Evolutionary conservation across 2,329 filamentous ascomycete species (phyloP), one percentile per base, ranked within the genome.

Genomic region (Dothideomycetes sp.): DNA sequence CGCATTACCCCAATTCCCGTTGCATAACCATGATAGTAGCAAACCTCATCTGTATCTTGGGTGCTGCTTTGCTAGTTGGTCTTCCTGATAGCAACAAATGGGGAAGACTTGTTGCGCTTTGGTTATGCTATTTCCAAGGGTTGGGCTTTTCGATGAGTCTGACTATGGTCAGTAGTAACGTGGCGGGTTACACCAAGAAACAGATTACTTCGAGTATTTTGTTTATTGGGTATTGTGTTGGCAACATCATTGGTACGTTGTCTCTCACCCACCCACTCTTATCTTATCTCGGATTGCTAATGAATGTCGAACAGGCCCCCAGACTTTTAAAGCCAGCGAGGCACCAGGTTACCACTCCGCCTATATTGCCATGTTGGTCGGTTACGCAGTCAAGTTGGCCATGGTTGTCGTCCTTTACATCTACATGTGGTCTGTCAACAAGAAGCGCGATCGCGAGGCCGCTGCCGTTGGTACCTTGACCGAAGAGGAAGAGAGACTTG

Each of bases 21-120:
- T 75, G 70, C 47, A 56, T 65, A 3, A 73, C 70, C 22, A 77
- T 77, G 72, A 70, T 73, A 4, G 53, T 68, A 5, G 73, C 73
- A 3, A 76, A 76, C 52, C 51, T 52, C 0, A 68, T 75, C 18
- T 76, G 73, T 48, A 75, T 77, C 48, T 42, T 71, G 8, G 73
- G 72, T 9, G 60, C 71, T 0, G 67, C 59, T 0, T 50, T 76
- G 12, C 63, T 78, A 2, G 70, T 76, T 4, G 70, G 64, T 1
- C 55, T 76, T 4, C 69, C 71, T 0, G 51, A 58, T 15, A 49
- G 50, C 27, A 71, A 73, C 48, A 73, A 73, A 59, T 76, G 73
- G 73, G 73, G 71, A 10, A 61, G 71, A 3, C 58, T 77, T 2
- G 73, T 76, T 4, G 71, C 67, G 0, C 62, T 76, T 4, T 77